phyloP scores from a whole-genome alignment of 2,329 filamentous ascomycete species.

The Colletotrichum shisoi region DNA sequence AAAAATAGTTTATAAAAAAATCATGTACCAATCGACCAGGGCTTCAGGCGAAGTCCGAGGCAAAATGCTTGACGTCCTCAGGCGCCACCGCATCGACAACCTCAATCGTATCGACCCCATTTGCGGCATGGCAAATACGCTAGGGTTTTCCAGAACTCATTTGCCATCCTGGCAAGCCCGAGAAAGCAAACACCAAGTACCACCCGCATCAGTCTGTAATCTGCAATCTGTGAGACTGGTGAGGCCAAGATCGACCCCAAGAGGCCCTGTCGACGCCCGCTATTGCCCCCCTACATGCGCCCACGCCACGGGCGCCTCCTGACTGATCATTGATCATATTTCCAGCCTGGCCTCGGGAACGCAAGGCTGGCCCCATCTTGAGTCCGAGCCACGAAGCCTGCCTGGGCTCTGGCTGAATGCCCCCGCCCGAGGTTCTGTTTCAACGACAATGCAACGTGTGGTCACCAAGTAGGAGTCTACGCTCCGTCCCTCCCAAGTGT shows the following conservation, averaged over 20 bases:
- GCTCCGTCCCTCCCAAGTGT: neutral
- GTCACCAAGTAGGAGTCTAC: conserved; percentile 15
- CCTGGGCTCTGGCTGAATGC: neutral
- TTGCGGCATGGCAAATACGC: conserved; percentile 9
- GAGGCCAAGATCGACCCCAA: conserved; percentile 2
- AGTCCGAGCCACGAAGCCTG: neutral
- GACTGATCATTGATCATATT: neutral
- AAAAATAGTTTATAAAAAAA: no score
- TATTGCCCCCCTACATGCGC: neutral
- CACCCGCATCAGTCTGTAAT: neutral
- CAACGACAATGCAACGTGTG: conserved; percentile 21
- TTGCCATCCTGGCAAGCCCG: conserved; percentile 1
- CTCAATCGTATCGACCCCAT: neutral
- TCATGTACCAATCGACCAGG: conserved; percentile 15
- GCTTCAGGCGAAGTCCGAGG: conserved; percentile 12
- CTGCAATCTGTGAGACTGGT: neutral
- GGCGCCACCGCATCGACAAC: neutral
- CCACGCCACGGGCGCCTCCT: conserved; percentile 6
- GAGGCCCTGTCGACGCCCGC: conserved; percentile 12
- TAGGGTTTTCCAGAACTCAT: neutral
- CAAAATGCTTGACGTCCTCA: neutral
- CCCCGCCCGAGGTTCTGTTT: neutral
- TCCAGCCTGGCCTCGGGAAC: neutral
- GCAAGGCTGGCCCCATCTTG: conserved; percentile 2
- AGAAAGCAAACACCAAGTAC: conserved; percentile 7